phyloP scores from a whole-genome alignment of 768 basidiomycete genomes.

The Kwoniella sp. region DNA sequence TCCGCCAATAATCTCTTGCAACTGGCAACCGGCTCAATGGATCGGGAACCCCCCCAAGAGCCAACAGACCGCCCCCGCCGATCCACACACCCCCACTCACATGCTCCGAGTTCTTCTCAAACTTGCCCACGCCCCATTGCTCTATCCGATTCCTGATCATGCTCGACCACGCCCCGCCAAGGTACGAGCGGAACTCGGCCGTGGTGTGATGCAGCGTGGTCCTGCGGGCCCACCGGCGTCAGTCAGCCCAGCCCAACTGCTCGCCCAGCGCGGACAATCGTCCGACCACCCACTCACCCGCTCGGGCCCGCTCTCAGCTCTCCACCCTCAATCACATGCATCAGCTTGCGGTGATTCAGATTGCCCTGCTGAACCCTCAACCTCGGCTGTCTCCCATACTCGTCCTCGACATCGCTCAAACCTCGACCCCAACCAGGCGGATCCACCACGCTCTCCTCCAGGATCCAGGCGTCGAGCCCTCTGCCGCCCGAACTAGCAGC shows the following conservation, averaged over 20 bases:
- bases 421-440: constrained; percentile 61
- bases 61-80: neutral
- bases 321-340: constrained; percentile 84
- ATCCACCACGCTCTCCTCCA: constrained; percentile 93
- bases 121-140: constrained; percentile 72
- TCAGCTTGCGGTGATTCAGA: constrained; percentile 86
- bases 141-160: constrained; percentile 60
- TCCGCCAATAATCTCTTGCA: too few species aligned
- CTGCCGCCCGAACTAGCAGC: constrained; percentile 55
- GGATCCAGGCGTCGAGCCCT: constrained; percentile 79
- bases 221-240: constrained; percentile 4
- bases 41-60: too few species aligned
- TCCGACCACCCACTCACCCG: constrained; percentile 57
- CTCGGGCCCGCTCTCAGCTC: constrained; percentile 64
- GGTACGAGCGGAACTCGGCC: constrained; percentile 77
- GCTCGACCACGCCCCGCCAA: constrained; percentile 86
- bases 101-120: constrained; percentile 81
- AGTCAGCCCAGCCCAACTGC: too few species aligned
- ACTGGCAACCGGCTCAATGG: too few species aligned
- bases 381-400: constrained; percentile 23
- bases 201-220: constrained; percentile 69
- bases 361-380: constrained; percentile 78
- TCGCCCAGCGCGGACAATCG: neutral
- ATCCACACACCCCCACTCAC: constrained; percentile 54
- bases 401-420: neutral